A percentile compares a stretch with the other conserved stretches of the same genome.
Conservation (phyloP, 2,329 filamentous ascomycete species). For the Fusarium sp. region DNA sequence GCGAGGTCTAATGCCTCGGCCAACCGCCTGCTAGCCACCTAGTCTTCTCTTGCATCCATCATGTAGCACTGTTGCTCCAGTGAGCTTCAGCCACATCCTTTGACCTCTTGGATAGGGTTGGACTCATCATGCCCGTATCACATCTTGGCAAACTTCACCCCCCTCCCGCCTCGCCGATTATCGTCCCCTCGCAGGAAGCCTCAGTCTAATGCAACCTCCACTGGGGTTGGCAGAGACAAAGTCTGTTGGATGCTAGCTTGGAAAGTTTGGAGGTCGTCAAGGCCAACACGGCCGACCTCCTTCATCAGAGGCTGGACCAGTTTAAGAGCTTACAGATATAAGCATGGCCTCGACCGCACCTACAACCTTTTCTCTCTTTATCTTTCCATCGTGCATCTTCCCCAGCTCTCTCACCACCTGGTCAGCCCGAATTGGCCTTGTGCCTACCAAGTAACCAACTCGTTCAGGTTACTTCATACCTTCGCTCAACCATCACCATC, state of each 20-base stretch:
- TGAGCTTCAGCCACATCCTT: constrained; percentile 46
- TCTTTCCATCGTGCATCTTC: constrained; percentile 28
- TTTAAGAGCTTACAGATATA: constrained; percentile 39
- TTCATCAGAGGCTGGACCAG: constrained; percentile 10
- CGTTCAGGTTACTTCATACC: constrained; percentile 49
- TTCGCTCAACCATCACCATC: constrained; percentile 40
- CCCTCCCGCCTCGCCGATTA: constrained; percentile 38
- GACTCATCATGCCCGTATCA: constrained; percentile 42
- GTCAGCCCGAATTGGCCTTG: constrained; percentile 23
- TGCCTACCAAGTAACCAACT: constrained; percentile 43
- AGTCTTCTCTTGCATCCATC: constrained; percentile 28
- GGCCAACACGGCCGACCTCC: constrained; percentile 27
- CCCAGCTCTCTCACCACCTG: constrained; percentile 28
- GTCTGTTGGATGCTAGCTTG: constrained; percentile 27
- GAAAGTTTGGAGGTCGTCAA: constrained; percentile 37
- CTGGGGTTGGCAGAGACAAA: constrained; percentile 37
- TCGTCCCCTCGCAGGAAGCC: constrained; percentile 33
- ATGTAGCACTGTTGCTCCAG: constrained; percentile 42
- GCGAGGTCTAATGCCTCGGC: constrained; percentile 18
- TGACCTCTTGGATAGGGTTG: constrained; percentile 29
- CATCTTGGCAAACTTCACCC: constrained; percentile 39
- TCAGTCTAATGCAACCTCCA: constrained; percentile 39
- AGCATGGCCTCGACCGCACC: constrained; percentile 26
- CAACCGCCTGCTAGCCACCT: constrained; percentile 17
- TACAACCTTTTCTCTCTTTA: constrained; percentile 22